These are phyloP conservation scores for Spathaspora arborariae DNA, from an alignment of 805 yeast genomes.

Conservation along the genomic window DNA sequence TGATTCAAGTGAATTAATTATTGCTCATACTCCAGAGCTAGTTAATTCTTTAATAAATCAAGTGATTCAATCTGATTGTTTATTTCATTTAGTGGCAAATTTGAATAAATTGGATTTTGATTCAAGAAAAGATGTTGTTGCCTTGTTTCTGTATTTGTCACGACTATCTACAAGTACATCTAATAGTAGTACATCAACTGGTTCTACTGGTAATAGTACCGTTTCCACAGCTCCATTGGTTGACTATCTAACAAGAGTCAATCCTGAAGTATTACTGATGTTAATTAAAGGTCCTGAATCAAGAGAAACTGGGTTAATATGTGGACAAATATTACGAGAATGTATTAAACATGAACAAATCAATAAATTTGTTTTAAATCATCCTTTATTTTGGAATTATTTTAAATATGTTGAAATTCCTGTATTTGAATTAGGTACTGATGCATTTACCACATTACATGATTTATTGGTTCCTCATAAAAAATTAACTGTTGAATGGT, in stretches of 20 bases:
- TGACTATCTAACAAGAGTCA: slow-evolving; percentile 62
- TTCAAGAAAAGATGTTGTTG: slow-evolving; percentile 76
- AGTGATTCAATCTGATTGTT: slow-evolving; percentile 65
- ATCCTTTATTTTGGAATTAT: slow-evolving; percentile 72
- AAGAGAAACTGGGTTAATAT: slow-evolving; percentile 66
- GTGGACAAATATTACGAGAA: slow-evolving; percentile 80
- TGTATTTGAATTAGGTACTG: slow-evolving; percentile 87
- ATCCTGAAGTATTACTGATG: slow-evolving; percentile 59
- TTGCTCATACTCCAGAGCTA: slow-evolving; percentile 50
- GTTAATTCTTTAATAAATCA: slow-evolving; percentile 77
- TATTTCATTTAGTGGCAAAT: slow-evolving; percentile 56
- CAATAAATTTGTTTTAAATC: slow-evolving; percentile 48
- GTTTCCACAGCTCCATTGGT: slow-evolving; percentile 32
- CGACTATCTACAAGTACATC: slow-evolving; percentile 72
- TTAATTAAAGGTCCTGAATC: slow-evolving; percentile 72
- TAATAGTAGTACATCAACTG: neutral
- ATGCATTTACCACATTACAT: slow-evolving; percentile 73
- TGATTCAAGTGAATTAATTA: slow-evolving; percentile 42
- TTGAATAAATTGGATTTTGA: slow-evolving; percentile 80
- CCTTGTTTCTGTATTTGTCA: slow-evolving; percentile 69
- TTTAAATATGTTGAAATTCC: slow-evolving; percentile 73
- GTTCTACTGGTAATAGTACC: slow-evolving; percentile 51
- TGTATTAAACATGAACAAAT: slow-evolving; percentile 76
- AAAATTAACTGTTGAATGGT: slow-evolving; percentile 65
- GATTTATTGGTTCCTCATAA: slow-evolving; percentile 71